Evolutionary conservation across 371 early-diverging fungal species (phyloP), one percentile per base, ranked within the genome.

Genomic region (Apophysomyces sp.): DNA sequence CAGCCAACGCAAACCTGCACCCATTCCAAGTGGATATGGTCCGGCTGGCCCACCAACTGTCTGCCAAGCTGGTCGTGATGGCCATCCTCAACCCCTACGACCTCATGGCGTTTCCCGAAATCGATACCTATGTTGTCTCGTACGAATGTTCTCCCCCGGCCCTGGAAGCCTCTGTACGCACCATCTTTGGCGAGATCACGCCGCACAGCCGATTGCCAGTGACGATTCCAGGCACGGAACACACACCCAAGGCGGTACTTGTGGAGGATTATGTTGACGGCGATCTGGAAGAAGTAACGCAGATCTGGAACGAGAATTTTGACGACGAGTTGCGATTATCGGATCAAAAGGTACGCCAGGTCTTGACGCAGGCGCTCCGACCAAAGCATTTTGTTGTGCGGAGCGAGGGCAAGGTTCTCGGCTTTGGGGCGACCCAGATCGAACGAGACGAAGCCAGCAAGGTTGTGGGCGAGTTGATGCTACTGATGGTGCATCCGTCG

Each of bases 61-160:
- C 41, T 39, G 29, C 44, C 4, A 65, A 61, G n/a, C 52, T 75
- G 8, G 55, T 72, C 8, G 77, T 75, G 11, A 63, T 66, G 7
- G 74, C 77, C 7, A 73, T 78, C 15, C 73, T 78, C 41, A 81
- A 81, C 36, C 82, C 82, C 9, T 78, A 81, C 57, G 82, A 81
- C 60, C 60, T 77, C 7, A 74, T 69, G 66, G 69, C 60, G 4
- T 81, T 78, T 40, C 65, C 75, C 2, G 68, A 69, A 1, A 51
- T 81, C 15, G 61, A 65, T 36, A 75, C 82, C 11, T 78, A 73
- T 28, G 18, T 77, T 6, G 77, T 77, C 21, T 74, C 82, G 0
- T 81, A 73, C 58, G 82, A 81, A 51, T 78, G 78, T 39, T 75
- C 78, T 1, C 77, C 79, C 15, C 77, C 82, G 32, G 82, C 82